phyloP scores from a whole-genome alignment of 768 basidiomycete species.

The Kwoniella sp. region DNA sequence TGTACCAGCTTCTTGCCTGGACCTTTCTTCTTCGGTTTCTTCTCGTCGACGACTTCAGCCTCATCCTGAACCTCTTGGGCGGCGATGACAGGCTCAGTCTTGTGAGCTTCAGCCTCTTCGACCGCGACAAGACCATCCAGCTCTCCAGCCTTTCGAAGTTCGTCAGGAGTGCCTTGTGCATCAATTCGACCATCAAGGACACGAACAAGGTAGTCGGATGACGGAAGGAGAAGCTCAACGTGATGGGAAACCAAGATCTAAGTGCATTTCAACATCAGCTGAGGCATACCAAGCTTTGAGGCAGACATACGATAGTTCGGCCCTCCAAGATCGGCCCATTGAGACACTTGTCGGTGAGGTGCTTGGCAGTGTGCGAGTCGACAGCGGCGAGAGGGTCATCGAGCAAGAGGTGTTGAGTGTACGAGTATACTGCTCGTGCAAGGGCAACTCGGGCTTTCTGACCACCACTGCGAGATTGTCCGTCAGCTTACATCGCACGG shows the following conservation, averaged over 20 bases:
- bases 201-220: conserved; percentile 71
- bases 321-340: conserved; percentile 46
- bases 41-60: conserved; percentile 41
- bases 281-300: neutral
- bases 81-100: conserved; percentile 49
- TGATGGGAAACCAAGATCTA: conserved; percentile 72
- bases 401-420: conserved; percentile 49
- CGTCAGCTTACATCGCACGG: conserved; percentile 8
- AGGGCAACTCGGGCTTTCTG: conserved; percentile 56
- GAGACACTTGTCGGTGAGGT: conserved; percentile 53
- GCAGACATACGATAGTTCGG: conserved; percentile 43
- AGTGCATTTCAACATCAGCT: neutral
- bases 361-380: conserved; percentile 54
- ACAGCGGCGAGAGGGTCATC: conserved; percentile 55
- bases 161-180: conserved; percentile 69
- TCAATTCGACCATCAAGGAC: conserved; percentile 83
- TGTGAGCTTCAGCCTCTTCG: conserved; percentile 56
- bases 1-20: conserved; percentile 46
- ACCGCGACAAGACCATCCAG: conserved; percentile 65
- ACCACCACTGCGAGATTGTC: conserved; percentile 43
- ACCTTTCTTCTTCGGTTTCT: conserved; percentile 44
- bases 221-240: conserved; percentile 77
- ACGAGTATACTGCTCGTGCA: conserved; percentile 53
- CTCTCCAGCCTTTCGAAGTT: conserved; percentile 66
- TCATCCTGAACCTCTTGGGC: conserved; percentile 45